Base-by-base conservation (phyloP, 306 rosid genomes). In the Lablab purpureus region DNA sequence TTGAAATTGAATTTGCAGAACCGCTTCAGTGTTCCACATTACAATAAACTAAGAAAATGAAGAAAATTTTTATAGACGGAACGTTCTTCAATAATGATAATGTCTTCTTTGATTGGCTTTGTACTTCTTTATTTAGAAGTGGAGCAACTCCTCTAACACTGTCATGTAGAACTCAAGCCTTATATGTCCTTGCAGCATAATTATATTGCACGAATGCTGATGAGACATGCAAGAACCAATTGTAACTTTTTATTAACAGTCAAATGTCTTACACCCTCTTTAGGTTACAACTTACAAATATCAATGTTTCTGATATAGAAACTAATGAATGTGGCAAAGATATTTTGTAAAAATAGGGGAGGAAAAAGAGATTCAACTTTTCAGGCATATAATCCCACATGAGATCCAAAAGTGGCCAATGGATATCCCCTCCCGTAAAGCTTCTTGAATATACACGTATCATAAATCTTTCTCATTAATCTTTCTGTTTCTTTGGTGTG, bases 241-340 rank as follows among this genome's bases (percentile, higher is more conserved):
- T 0, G 46, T 34, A 34, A 34, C n/a, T 32, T 17, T 63, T n/a
- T n/a, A n/a, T n/a, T n/a, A n/a, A n/a, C n/a, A n/a, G n/a, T n/a
- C n/a, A n/a, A n/a, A n/a, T n/a, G n/a, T n/a, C n/a, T n/a, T n/a
- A n/a, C n/a, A n/a, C n/a, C n/a, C n/a, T n/a, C n/a, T n/a, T n/a
- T n/a, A n/a, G n/a, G n/a, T n/a, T n/a, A n/a, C n/a, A n/a, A n/a
- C n/a, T n/a, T n/a, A n/a, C n/a, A n/a, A n/a, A n/a, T n/a, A n/a
- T n/a, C n/a, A n/a, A n/a, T n/a, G n/a, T n/a, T n/a, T 17, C 21
- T 62, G 67, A 30, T 28, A 62, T 62, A 32, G 37, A 58, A 58
- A 58, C 65, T 58, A 25, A 58, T 55, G 32, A 11, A 55, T 22
- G 15, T 54, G 63, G 32, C 22, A 1, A 55, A 55, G 32, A 2